Conservation (phyloP, 768 basidiomycete genomes). For the Pisolithus marmoratus region DNA sequence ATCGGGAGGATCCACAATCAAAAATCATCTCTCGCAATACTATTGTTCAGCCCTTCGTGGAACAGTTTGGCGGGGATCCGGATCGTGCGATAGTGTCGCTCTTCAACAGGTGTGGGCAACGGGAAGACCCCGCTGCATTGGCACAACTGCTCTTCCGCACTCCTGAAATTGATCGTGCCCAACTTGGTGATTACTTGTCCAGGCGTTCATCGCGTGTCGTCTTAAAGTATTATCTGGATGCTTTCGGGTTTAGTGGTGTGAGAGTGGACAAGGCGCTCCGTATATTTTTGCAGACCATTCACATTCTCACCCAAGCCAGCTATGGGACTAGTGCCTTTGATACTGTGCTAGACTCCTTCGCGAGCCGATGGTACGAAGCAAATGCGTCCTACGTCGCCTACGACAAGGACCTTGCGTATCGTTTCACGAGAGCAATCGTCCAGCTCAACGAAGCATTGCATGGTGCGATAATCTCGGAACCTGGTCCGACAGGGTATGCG, state of each 20-base stretch:
- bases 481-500: constrained; percentile 49
- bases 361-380: constrained; percentile 85
- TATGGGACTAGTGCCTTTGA: constrained; percentile 34
- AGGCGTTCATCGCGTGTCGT: constrained; percentile 67
- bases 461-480: constrained; percentile 58
- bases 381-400: constrained; percentile 75
- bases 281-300: constrained; percentile 79
- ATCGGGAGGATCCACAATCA: constrained; percentile 55
- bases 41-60: constrained; percentile 64
- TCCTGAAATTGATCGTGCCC: constrained; percentile 73
- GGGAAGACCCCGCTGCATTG: constrained; percentile 68
- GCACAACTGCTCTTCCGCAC: constrained; percentile 79
- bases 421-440: constrained; percentile 73
- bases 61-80: constrained; percentile 77
- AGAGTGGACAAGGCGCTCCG: constrained; percentile 87
- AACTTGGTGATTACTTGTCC: constrained; percentile 80
- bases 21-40: constrained; percentile 52
- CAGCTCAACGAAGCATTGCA: constrained; percentile 89
- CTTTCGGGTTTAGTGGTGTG: constrained; percentile 79
- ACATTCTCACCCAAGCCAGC: constrained; percentile 45
- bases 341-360: constrained; percentile 76
- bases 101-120: constrained; percentile 51
- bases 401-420: constrained; percentile 74
- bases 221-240: constrained; percentile 79
- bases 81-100: constrained; percentile 71